A percentile compares a stretch with the other conserved stretches of the same genome.
Conservation (phyloP, 2,329 filamentous ascomycete genomes). For the Myriangium duriaei region DNA sequence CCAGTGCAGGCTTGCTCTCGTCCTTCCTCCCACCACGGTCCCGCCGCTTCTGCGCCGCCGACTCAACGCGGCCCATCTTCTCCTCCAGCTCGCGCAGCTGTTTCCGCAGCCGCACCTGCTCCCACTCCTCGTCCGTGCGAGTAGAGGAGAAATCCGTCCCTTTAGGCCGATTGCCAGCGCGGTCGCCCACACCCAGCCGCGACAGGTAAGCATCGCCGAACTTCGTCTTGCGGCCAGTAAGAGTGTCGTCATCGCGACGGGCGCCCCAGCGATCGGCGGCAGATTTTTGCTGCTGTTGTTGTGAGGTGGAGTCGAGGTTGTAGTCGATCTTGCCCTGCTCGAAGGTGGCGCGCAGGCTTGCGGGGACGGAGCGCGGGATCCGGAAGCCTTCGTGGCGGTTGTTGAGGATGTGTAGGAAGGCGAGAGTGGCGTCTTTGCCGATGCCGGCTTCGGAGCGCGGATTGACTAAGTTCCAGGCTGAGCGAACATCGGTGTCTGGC, state of each 20-base stretch:
- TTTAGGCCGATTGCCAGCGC: slow-evolving; percentile 64
- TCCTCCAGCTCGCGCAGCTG: slow-evolving; percentile 80
- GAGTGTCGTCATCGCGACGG: slow-evolving; percentile 64
- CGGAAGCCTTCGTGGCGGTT: slow-evolving; percentile 90
- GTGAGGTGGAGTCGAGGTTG: slow-evolving; percentile 65
- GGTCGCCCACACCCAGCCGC: slow-evolving; percentile 63
- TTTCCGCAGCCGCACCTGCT: slow-evolving; percentile 88
- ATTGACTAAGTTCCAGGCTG: slow-evolving; percentile 95
- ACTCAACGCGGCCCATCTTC: slow-evolving; percentile 74
- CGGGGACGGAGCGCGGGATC: slow-evolving; percentile 81
- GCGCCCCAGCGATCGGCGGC: slow-evolving; percentile 66
- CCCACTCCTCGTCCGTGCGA: slow-evolving; percentile 85
- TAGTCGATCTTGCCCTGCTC: slow-evolving; percentile 97
- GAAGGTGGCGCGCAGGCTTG: slow-evolving; percentile 80
- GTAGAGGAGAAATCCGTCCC: slow-evolving; percentile 84
- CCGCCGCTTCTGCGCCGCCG: slow-evolving; percentile 41
- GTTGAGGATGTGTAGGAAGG: slow-evolving; percentile 94
- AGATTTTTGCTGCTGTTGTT: slow-evolving; percentile 39
- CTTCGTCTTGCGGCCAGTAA: slow-evolving; percentile 84
- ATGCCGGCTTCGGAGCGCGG: slow-evolving; percentile 71
- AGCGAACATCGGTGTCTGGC: slow-evolving; percentile 67
- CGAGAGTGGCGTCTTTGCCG: slow-evolving; percentile 87
- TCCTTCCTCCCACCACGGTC: slow-evolving; percentile 43
- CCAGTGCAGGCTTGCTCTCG: slow-evolving; percentile 73
- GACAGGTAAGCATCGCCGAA: slow-evolving; percentile 96